phyloP scores from a whole-genome alignment of 2,329 filamentous ascomycete species.

The Pestalotiopsis sp. region DNA sequence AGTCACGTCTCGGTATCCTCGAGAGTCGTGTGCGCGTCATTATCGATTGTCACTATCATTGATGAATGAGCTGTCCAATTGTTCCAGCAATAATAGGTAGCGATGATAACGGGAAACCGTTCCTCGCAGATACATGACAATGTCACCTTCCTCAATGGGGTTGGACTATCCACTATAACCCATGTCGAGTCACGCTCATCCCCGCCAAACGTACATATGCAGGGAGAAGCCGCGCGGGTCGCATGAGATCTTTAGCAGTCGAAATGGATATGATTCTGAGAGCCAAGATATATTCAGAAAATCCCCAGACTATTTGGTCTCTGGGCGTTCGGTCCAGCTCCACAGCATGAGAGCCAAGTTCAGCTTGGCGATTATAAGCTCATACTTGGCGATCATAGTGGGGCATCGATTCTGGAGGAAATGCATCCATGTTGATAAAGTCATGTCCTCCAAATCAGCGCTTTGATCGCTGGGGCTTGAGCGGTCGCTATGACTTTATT shows the following conservation, averaged over 20 bases:
- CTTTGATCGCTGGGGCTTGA: too few species aligned
- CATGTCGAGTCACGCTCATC: not conserved
- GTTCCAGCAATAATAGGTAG: conserved; percentile 6
- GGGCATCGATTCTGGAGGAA: not conserved
- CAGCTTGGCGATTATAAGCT: not conserved
- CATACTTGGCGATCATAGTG: not conserved
- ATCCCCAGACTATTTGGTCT: not conserved
- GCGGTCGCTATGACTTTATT: too few species aligned
- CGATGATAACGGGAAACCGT: not conserved
- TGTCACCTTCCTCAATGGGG: conserved; percentile 10
- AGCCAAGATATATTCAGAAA: not conserved
- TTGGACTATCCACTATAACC: not conserved
- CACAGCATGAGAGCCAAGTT: not conserved
- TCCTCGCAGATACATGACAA: not conserved
- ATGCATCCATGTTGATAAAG: too few species aligned
- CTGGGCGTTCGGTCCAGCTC: not conserved
- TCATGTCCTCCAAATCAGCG: too few species aligned
- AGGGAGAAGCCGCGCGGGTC: not conserved
- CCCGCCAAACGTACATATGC: not conserved
- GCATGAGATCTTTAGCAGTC: not conserved
- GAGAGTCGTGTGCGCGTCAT: not conserved
- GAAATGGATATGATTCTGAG: not conserved
- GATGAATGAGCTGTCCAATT: not conserved
- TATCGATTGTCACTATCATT: not conserved
- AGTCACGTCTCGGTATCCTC: not conserved